Base-by-base conservation (phyloP, 2,329 filamentous ascomycete species). In the Bipolaris oryzae region DNA sequence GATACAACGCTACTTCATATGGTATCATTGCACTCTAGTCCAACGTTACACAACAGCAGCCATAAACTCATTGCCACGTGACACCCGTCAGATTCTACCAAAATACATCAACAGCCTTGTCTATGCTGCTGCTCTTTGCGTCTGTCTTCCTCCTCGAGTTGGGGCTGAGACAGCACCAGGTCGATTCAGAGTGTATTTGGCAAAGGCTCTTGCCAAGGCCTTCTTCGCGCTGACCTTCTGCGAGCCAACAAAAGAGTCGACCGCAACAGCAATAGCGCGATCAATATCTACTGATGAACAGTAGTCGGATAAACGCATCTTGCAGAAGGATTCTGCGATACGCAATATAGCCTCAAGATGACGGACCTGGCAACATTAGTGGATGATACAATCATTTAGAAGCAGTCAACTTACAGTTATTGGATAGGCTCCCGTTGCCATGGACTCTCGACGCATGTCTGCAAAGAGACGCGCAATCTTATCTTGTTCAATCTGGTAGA, bases 211-310 rank as follows among this genome's bases (percentile, higher is more conserved):
- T 0, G 92, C 90, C 42, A 99, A 84, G 15, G 95, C 92, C 82
- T 96, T 97, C 85, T 98, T 99, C 80, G 91, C 95, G 80, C 91
- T 96, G 70, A 98, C 87, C 81, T 99, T 99, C 76, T 99, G 95
- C 69, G 91, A 96, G 59, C 90, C 91, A 41, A 99, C 91, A 72
- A 99, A 99, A 53, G 91, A 96, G 65, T 98, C 93, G 2, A 99
- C 91, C 0, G 95, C 96, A 6, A 99, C 95, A 13, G 93, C 92
- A 71, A 99, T 99, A 55, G 95, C 95, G 41, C 95, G 91, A 77
- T 99, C 95, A 68, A 99, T 96, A 73, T 99, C 95, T 57, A 90
- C 86, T 1, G 90, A 80, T 5, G 89, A 89, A 77, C 94, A 96
- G 81, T 96, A 98, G 66, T 99, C 95, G 0, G 91, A 95, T n/a